Percentiles rank a stretch among this genome's conserved stretches.
These are phyloP conservation scores for Zymoseptoria brevis DNA, from an alignment of 2,329 filamentous ascomycete genomes.

Conservation along the genomic window DNA sequence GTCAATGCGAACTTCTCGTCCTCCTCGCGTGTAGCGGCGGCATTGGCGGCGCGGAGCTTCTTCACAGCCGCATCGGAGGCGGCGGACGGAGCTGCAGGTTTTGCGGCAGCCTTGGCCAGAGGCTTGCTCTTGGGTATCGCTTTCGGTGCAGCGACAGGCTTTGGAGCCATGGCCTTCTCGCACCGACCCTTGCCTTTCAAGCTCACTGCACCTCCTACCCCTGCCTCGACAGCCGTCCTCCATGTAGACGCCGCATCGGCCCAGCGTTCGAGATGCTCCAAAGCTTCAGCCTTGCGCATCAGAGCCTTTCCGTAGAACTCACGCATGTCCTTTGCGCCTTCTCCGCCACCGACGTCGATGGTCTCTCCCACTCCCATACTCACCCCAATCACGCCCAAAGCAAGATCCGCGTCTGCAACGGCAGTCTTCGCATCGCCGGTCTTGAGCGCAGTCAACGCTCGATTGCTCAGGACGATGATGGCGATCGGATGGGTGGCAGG, in stretches of 20 bases:
- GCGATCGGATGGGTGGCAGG: slow-evolving; percentile 72
- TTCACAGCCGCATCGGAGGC: slow-evolving; percentile 64
- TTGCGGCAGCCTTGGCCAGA: slow-evolving; percentile 41
- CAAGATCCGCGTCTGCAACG: slow-evolving; percentile 73
- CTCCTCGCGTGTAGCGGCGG: slow-evolving; percentile 75
- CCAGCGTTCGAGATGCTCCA: slow-evolving; percentile 96
- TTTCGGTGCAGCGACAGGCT: slow-evolving; percentile 46
- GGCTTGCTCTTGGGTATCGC: slow-evolving; percentile 42
- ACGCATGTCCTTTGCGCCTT: slow-evolving; percentile 69
- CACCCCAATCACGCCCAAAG: slow-evolving; percentile 70
- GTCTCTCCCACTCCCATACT: slow-evolving; percentile 71
- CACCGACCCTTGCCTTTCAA: slow-evolving; percentile 82
- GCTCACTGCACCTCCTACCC: slow-evolving; percentile 76
- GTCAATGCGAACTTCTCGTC: slow-evolving; percentile 86
- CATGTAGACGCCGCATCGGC: slow-evolving; percentile 71
- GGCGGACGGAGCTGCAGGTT: slow-evolving; percentile 30
- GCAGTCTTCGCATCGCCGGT: slow-evolving; percentile 85
- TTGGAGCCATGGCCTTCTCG: slow-evolving; percentile 63
- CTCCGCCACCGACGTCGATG: slow-evolving; percentile 57
- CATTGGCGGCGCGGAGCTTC: slow-evolving; percentile 73
- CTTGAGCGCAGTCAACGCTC: slow-evolving; percentile 81
- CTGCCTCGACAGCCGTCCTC: slow-evolving; percentile 73
- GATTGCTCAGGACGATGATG: slow-evolving; percentile 86
- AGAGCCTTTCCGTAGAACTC: slow-evolving; percentile 91
- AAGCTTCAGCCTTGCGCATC: slow-evolving; percentile 87